Evolutionary conservation across 148 eudicot genomes (phyloP).

Genomic region (Camellia granthamiana): DNA sequence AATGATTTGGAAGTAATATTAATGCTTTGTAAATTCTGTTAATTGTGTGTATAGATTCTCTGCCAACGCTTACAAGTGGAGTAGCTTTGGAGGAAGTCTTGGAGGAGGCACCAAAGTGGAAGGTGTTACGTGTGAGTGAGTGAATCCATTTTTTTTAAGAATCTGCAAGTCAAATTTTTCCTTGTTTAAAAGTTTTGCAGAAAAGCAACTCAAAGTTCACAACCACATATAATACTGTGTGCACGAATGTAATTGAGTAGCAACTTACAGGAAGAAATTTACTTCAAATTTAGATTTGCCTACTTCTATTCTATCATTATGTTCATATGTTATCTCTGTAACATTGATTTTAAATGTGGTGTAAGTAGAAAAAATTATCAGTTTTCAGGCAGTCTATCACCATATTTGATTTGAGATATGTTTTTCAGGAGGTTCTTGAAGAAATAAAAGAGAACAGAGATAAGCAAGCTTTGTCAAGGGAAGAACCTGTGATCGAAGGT

Average conservation of each 20-base stretch:
- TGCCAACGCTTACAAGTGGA: slow-evolving; percentile 37
- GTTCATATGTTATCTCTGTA: not conserved
- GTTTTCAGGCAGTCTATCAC: not conserved
- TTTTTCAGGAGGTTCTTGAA: slow-evolving; percentile 72
- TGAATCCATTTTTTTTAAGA: slow-evolving; percentile 40
- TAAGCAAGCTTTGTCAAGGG: slow-evolving; percentile 43
- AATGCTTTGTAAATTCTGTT: not conserved
- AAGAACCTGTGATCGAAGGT: slow-evolving; percentile 32
- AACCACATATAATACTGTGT: not conserved
- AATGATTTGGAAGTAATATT: not conserved
- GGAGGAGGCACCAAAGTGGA: slow-evolving; percentile 99
- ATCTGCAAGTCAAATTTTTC: not conserved
- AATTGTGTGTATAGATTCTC: slow-evolving; percentile 27
- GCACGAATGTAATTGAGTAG: not conserved
- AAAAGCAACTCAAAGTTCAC: not conserved
- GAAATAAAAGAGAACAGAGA: slow-evolving; percentile 82
- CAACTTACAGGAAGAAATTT: not conserved
- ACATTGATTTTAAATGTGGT: not conserved
- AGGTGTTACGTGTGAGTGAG: slow-evolving; percentile 99
- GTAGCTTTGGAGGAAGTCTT: slow-evolving; percentile 70
- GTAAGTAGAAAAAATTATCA: not conserved
- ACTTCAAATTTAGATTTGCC: not conserved
- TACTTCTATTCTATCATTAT: not conserved
- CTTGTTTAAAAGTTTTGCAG: not conserved
- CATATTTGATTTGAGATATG: not conserved